These are phyloP conservation scores for Euphorbia peplus DNA, from an alignment of 345 rosid genomes.

Conservation along the genomic window DNA sequence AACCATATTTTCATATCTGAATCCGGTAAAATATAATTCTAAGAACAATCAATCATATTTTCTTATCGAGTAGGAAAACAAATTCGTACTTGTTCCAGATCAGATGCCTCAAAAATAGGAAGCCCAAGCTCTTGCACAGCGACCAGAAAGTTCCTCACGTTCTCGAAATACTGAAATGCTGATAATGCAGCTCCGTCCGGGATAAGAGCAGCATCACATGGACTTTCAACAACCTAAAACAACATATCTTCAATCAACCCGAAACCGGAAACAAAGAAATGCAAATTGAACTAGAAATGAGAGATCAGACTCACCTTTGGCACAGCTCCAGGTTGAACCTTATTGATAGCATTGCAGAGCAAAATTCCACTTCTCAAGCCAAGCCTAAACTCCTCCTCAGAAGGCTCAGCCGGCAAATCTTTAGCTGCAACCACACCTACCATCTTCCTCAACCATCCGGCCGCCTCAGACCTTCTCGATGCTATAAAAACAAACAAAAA, in stretches of 20 bases:
- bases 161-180: constrained; percentile 86
- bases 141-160: constrained; percentile 81
- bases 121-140: constrained; percentile 65
- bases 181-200: constrained; percentile 88
- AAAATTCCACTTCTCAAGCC: constrained; percentile 85
- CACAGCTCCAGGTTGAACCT: constrained; percentile 75
- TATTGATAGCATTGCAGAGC: constrained; percentile 75
- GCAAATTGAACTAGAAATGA: not conserved
- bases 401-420: constrained; percentile 84
- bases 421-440: constrained; percentile 74
- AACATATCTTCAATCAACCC: not conserved
- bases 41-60: not conserved
- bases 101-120: constrained; percentile 86
- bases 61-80: not conserved
- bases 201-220: constrained; percentile 59
- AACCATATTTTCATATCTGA: not conserved
- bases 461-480: constrained; percentile 68
- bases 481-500: constrained; percentile 38
- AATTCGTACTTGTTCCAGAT: constrained; percentile 72
- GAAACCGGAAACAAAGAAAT: not conserved
- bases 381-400: constrained; percentile 77
- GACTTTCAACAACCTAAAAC: constrained; percentile 71
- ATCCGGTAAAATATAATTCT: not conserved
- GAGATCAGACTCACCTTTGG: constrained; percentile 46
- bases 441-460: constrained; percentile 80